Conservation (phyloP, 176 grass and related monocot genomes). For the Triticum dicoccoides region DNA sequence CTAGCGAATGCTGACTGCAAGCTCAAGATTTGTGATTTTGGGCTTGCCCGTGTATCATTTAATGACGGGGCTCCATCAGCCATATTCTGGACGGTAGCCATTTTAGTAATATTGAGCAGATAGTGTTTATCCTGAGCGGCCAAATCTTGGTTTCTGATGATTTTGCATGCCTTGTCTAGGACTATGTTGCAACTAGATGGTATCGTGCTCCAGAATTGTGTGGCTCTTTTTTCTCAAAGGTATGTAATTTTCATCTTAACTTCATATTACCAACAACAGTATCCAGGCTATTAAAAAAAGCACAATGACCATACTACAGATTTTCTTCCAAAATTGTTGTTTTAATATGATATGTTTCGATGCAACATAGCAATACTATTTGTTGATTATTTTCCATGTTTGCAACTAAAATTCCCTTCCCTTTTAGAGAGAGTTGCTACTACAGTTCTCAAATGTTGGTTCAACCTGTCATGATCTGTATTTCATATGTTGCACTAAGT, state of each 20-base stretch:
- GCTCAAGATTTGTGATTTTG: slow-evolving; percentile 89
- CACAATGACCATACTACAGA: background rate
- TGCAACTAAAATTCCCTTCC: background rate
- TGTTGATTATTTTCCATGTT: slow-evolving; percentile 6
- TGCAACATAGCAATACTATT: background rate
- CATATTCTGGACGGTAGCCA: slow-evolving; percentile 90
- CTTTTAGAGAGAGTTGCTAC: background rate
- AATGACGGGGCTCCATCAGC: slow-evolving; percentile 78
- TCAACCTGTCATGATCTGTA: background rate
- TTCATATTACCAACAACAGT: slow-evolving; percentile 15
- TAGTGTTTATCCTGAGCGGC: background rate
- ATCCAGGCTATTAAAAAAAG: background rate
- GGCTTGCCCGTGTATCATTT: slow-evolving; percentile 88
- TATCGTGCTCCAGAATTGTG: slow-evolving; percentile 91
- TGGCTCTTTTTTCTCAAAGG: slow-evolving; percentile 94
- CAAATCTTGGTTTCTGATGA: slow-evolving; percentile 22
- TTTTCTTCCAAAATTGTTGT: slow-evolving; percentile 1
- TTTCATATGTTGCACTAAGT: slow-evolving; percentile 14
- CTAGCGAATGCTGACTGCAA: slow-evolving; percentile 91
- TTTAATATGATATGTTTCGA: background rate
- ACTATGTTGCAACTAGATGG: slow-evolving; percentile 96
- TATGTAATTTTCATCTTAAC: slow-evolving; percentile 30
- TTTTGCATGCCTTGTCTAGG: slow-evolving; percentile 40
- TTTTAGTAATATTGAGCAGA: slow-evolving; percentile 14
- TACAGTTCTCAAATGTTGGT: background rate